A percentile compares a stretch with the other conserved stretches of the same genome.
These are phyloP conservation scores for Corymbia citriodora DNA, from an alignment of 441 rosid genomes.

Conservation along the genomic window DNA sequence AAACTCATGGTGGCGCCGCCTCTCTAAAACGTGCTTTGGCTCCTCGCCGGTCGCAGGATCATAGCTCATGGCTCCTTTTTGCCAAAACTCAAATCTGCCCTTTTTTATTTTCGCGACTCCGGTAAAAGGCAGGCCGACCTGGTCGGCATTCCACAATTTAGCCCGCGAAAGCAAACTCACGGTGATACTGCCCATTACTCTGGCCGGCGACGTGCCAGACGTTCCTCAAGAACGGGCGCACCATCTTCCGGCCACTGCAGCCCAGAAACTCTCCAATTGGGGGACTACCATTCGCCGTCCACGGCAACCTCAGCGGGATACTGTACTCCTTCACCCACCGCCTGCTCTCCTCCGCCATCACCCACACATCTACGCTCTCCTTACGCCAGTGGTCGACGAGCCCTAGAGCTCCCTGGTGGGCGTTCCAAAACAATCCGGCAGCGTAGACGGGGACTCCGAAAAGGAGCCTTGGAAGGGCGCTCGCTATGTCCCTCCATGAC, in stretches of 20 bases:
- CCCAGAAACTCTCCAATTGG: neutral
- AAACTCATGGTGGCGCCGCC: too few relatives aligned
- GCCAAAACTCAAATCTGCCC: too few relatives aligned
- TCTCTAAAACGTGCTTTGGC: too few relatives aligned
- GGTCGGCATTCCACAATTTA: too few relatives aligned
- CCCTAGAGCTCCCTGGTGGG: neutral
- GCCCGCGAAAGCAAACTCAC: too few relatives aligned
- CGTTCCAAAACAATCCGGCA: neutral
- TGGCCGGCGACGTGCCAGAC: neutral
- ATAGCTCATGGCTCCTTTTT: too few relatives aligned
- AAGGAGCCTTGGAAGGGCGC: rapidly evolving
- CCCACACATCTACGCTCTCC: neutral
- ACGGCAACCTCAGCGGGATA: neutral
- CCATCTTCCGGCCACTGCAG: neutral
- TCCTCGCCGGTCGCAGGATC: too few relatives aligned
- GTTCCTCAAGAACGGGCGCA: neutral
- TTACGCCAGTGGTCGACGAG: neutral
- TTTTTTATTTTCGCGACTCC: too few relatives aligned
- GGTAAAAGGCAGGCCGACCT: too few relatives aligned
- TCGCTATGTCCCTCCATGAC: neutral
- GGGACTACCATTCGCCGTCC: neutral
- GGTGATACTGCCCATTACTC: too few relatives aligned
- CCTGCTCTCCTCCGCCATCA: neutral
- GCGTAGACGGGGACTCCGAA: neutral
- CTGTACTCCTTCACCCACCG: neutral